Evolutionary conservation across 129 eudicot genomes (phyloP).

Genomic region (Arctium lappa): DNA sequence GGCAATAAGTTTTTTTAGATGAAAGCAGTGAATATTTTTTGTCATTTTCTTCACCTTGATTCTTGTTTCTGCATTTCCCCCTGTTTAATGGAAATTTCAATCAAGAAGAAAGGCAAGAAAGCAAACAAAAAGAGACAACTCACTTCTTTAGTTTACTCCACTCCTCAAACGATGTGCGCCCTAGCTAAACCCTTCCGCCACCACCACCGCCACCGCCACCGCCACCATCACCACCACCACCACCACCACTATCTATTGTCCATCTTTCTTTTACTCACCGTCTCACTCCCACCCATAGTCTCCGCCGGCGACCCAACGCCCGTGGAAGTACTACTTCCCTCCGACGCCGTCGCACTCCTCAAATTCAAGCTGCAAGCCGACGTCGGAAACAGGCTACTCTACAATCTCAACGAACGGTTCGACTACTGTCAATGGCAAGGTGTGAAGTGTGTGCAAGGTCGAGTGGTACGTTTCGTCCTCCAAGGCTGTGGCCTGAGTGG

Average conservation of each 20-base stretch:
- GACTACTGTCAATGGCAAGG: conserved; percentile 93
- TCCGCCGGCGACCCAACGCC: conserved; percentile 16
- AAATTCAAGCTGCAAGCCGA: conserved; percentile 71
- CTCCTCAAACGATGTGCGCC: conserved; percentile 32
- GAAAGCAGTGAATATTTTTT: neutral
- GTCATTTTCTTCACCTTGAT: conserved; percentile 36
- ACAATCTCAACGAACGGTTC: conserved; percentile 62
- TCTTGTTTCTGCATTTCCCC: conserved; percentile 17
- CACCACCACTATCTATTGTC: conserved; percentile 27
- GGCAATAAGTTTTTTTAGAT: neutral
- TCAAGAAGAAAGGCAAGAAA: conserved; percentile 14
- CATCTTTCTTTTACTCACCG: conserved; percentile 26
- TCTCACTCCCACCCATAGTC: conserved; percentile 22
- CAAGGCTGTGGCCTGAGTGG: conserved; percentile 51
- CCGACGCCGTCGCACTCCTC: conserved; percentile 74
- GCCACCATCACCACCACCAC: conserved; percentile 22
- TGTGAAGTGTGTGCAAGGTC: conserved; percentile 69
- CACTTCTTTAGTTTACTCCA: conserved; percentile 20
- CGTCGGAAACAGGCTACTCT: conserved; percentile 59
- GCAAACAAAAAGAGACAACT: conserved; percentile 41
- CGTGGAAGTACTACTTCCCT: conserved; percentile 32
- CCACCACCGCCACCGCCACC: conserved; percentile 25
- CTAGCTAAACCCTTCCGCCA: conserved; percentile 31
- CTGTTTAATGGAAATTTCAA: conserved; percentile 26
- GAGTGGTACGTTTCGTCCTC: conserved; percentile 62